Evolutionary conservation across 139 green algal genomes (phyloP).

Genomic region (Chlorella vulgaris): DNA sequence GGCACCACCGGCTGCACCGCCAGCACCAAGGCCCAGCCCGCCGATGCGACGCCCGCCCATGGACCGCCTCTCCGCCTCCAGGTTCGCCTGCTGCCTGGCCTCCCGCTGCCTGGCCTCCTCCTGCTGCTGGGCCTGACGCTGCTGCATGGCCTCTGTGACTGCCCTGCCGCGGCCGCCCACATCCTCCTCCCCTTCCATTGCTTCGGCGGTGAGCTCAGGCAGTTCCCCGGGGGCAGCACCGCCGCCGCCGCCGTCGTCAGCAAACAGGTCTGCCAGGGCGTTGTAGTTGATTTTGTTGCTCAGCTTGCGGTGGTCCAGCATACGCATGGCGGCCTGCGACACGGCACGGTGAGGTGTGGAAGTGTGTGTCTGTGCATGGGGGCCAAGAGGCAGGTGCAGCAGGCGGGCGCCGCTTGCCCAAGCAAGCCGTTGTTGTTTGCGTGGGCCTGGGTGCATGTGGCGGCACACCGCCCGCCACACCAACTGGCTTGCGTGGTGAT

Average conservation of each 20-base stretch:
- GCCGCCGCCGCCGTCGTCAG: slow-evolving; percentile 30
- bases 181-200: not conserved
- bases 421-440: not conserved
- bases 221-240: not conserved
- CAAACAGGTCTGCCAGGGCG: slow-evolving; percentile 73
- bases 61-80: slow-evolving; percentile 2
- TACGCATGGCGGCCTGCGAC: slow-evolving; percentile 54
- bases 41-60: not conserved
- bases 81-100: slow-evolving; percentile 7
- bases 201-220: slow-evolving; percentile 10
- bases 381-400: no score
- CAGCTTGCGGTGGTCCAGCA: slow-evolving; percentile 75
- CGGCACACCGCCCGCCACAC: no score
- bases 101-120: slow-evolving; percentile 7
- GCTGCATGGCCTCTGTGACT: not conserved
- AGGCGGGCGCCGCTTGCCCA: not conserved
- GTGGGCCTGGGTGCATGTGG: no score
- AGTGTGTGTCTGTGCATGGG: no score
- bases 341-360: not conserved
- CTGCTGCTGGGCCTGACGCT: slow-evolving; percentile 1
- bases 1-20: not conserved
- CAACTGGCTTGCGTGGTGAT: not conserved
- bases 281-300: slow-evolving; percentile 91
- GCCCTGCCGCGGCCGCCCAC: not conserved
- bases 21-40: not conserved